These are phyloP conservation scores for Sporisorium sorghi DNA, from an alignment of 1,284 basidiomycete genomes.

Conservation along the genomic window DNA sequence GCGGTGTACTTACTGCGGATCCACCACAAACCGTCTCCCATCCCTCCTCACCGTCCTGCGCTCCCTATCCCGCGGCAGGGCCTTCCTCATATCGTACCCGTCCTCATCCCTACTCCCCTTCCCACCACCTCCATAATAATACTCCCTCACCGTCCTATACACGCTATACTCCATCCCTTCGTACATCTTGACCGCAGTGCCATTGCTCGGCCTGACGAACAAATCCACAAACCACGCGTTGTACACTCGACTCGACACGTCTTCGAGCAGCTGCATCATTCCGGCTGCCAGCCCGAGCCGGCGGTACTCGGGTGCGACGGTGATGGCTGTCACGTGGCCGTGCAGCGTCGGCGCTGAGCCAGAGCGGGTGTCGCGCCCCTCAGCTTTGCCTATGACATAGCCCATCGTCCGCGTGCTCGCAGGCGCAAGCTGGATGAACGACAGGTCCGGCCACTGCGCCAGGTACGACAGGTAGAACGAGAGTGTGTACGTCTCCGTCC, in stretches of 20 bases:
- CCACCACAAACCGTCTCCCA: conserved; percentile 52
- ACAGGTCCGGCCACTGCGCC: conserved; percentile 88
- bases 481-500: conserved; percentile 92
- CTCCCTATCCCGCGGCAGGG: conserved; percentile 57
- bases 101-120: conserved; percentile 78
- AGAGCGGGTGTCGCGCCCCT: conserved; percentile 50
- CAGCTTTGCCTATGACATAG: conserved; percentile 63
- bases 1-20: conserved; percentile 55
- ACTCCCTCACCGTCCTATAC: conserved; percentile 83
- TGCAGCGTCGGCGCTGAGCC: conserved; percentile 51
- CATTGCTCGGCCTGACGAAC: conserved; percentile 81
- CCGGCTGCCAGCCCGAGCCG: conserved; percentile 82
- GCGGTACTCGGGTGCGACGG: conserved; percentile 90
- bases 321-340: conserved; percentile 85
- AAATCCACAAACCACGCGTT: conserved; percentile 87
- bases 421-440: conserved; percentile 81
- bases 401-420: conserved; percentile 48
- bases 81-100: conserved; percentile 85
- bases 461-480: conserved; percentile 88
- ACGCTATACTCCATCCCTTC: conserved; percentile 87
- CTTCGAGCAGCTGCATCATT: conserved; percentile 84
- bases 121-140: conserved; percentile 82
- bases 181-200: conserved; percentile 79
- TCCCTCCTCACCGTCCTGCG: conserved; percentile 55
- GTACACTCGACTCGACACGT: conserved; percentile 76